Evolutionary conservation across 1,284 basidiomycete species (phyloP).

Genomic region (Austroboletus rostrupii): DNA sequence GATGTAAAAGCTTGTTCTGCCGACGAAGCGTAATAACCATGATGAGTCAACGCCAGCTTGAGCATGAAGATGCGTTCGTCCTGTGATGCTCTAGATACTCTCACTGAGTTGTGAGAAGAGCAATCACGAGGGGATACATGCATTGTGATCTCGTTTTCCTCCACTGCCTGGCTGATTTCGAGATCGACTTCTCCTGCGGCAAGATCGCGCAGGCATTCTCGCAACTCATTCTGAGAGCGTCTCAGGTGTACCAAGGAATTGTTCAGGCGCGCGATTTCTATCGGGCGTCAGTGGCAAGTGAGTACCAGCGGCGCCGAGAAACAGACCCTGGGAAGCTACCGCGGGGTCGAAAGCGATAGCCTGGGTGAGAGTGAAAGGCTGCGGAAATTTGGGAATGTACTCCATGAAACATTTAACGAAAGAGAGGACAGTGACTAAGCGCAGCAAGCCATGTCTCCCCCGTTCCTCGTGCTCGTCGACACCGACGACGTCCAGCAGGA

Average conservation of each 20-base stretch:
- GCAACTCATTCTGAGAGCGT: constrained; percentile 59
- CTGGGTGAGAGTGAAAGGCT: constrained; percentile 73
- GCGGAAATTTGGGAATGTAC: constrained; percentile 60
- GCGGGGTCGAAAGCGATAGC: constrained; percentile 63
- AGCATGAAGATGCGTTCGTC: constrained; percentile 67
- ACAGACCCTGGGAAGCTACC: constrained; percentile 65
- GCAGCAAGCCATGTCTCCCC: constrained; percentile 21
- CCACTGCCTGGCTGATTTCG: constrained; percentile 43
- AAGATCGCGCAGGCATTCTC: constrained; percentile 38
- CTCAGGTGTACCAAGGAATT: constrained; percentile 67
- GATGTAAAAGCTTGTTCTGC: constrained; percentile 2
- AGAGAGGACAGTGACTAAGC: constrained; percentile 19
- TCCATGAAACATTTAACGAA: constrained; percentile 42
- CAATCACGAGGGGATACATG: constrained; percentile 18
- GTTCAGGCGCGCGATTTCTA: constrained; percentile 73
- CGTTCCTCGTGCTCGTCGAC: constrained; percentile 62
- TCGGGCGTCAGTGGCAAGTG: constrained; percentile 1
- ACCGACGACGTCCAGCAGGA: constrained; percentile 35
- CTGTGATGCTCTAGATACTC: constrained; percentile 56
- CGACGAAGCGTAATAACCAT: constrained; percentile 45
- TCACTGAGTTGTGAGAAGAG: constrained; percentile 12
- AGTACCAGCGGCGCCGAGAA: not conserved
- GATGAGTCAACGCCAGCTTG: constrained; percentile 57
- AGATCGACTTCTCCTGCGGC: constrained; percentile 35
- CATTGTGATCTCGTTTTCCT: constrained; percentile 54